Evolutionary conservation across 176 grass and related monocot species (phyloP).

Genomic region (Phoenix roebelenii): DNA sequence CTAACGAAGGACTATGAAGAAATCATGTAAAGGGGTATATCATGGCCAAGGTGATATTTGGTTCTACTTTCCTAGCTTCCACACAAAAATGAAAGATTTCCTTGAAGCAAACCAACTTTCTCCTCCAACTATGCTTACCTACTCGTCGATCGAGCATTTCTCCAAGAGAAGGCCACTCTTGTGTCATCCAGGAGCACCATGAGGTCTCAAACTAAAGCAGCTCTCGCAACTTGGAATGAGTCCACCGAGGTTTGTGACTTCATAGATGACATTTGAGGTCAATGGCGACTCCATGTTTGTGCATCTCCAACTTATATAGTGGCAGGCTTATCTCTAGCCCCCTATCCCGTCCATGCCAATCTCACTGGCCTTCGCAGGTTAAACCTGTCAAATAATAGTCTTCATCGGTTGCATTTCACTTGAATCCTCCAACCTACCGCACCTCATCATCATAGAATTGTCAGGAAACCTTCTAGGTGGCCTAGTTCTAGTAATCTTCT

Average conservation of each 20-base stretch:
- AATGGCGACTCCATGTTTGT: slow-evolving; percentile 40
- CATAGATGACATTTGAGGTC: slow-evolving; percentile 36
- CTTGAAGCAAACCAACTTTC: slow-evolving; percentile 23
- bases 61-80: slow-evolving; percentile 7
- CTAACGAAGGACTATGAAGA: too few relatives aligned
- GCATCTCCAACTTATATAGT: slow-evolving; percentile 11
- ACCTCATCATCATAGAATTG: too few relatives aligned
- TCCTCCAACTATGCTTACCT: slow-evolving; percentile 11
- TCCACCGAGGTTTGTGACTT: slow-evolving; percentile 54
- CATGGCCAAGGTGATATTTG: neutral
- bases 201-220: too few relatives aligned
- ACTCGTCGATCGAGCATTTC: neutral
- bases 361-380: too few relatives aligned
- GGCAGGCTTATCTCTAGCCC: slow-evolving; percentile 21
- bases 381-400: too few relatives aligned
- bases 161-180: slow-evolving; percentile 36
- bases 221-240: slow-evolving; percentile 45
- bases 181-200: too few relatives aligned
- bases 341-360: slow-evolving; percentile 6
- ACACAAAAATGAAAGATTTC: slow-evolving; percentile 23
- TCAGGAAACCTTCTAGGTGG: too few relatives aligned
- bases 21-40: too few relatives aligned
- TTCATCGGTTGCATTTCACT: too few relatives aligned
- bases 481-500: slow-evolving; percentile 22
- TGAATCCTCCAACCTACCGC: too few relatives aligned